A percentile compares a stretch with the other conserved stretches of the same genome.
Evolutionary conservation across 768 basidiomycete species (phyloP).

Genomic region (Floccularia luteovirens): DNA sequence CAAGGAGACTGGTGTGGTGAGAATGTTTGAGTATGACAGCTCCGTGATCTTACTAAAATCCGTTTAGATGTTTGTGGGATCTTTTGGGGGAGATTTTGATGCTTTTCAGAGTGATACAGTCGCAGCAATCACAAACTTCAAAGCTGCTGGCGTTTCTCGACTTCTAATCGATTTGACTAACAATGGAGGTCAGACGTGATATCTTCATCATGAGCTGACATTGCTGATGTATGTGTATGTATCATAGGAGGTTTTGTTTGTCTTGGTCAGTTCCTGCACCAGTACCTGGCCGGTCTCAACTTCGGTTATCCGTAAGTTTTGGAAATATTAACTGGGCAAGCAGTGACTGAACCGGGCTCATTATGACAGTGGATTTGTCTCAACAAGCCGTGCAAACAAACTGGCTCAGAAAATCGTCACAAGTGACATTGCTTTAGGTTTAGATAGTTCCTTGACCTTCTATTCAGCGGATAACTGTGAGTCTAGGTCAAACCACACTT

Average conservation of each 20-base stretch:
- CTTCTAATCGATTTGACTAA: constrained; percentile 54
- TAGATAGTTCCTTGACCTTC: constrained; percentile 26
- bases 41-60: too few species aligned
- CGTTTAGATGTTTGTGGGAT: constrained; percentile 50
- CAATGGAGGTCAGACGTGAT: constrained; percentile 33
- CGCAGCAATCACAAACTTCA: constrained; percentile 35
- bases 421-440: constrained; percentile 37
- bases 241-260: constrained; percentile 51
- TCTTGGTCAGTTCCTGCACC: constrained; percentile 53
- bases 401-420: constrained; percentile 54
- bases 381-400: constrained; percentile 43
- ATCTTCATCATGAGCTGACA: neutral
- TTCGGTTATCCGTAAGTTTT: constrained; percentile 42
- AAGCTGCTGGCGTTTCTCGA: constrained; percentile 37
- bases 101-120: constrained; percentile 45
- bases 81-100: constrained; percentile 41
- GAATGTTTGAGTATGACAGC: constrained; percentile 18
- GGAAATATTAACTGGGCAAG: neutral
- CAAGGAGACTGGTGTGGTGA: constrained; percentile 51
- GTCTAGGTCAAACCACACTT: constrained; percentile 6
- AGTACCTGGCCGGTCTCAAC: constrained; percentile 41
- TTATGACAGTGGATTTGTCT: constrained; percentile 46
- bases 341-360: neutral
- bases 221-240: too few species aligned
- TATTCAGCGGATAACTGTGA: constrained; percentile 49